phyloP scores from a whole-genome alignment of 257 asterid species.

The Paraleonurus japonicus region DNA sequence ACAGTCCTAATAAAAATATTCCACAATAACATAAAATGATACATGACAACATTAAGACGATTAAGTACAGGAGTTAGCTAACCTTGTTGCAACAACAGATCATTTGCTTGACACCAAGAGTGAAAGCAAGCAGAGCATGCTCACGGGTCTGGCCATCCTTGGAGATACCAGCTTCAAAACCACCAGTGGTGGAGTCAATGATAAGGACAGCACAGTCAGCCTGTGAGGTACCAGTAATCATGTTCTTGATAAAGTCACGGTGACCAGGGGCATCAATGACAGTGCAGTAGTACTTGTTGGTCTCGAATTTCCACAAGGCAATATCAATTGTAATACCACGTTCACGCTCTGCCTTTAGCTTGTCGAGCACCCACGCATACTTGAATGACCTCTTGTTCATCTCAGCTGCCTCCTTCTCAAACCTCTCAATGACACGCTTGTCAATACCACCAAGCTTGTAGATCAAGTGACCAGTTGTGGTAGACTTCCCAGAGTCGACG shows the following conservation, averaged over 20 bases:
- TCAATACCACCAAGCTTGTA: constrained; percentile 86
- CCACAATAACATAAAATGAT: background rate
- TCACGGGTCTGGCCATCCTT: constrained; percentile 93
- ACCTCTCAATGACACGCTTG: constrained; percentile 85
- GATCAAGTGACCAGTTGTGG: constrained; percentile 67
- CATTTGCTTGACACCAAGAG: constrained; percentile 85
- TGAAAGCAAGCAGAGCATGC: constrained; percentile 79
- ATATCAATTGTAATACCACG: constrained; percentile 86
- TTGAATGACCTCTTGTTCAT: constrained; percentile 89
- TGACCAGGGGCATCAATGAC: constrained; percentile 91
- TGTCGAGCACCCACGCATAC: constrained; percentile 90
- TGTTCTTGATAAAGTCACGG: constrained; percentile 79
- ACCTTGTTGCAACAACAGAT: constrained; percentile 88
- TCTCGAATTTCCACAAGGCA: constrained; percentile 88
- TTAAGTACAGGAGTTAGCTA: background rate
- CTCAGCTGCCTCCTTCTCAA: constrained; percentile 88
- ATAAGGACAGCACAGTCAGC: constrained; percentile 85
- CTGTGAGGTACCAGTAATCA: constrained; percentile 87
- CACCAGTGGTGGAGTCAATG: constrained; percentile 87
- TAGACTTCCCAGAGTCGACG: constrained; percentile 68
- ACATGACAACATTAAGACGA: background rate
- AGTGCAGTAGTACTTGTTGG: constrained; percentile 81
- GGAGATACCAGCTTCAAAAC: constrained; percentile 85
- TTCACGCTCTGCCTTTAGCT: constrained; percentile 86
- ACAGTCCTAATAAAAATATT: too few species aligned